Evolutionary conservation across 352 stramenopile genomes (phyloP), one percentile per base, ranked within the genome.

Genomic region (Blastocystis sp.): DNA sequence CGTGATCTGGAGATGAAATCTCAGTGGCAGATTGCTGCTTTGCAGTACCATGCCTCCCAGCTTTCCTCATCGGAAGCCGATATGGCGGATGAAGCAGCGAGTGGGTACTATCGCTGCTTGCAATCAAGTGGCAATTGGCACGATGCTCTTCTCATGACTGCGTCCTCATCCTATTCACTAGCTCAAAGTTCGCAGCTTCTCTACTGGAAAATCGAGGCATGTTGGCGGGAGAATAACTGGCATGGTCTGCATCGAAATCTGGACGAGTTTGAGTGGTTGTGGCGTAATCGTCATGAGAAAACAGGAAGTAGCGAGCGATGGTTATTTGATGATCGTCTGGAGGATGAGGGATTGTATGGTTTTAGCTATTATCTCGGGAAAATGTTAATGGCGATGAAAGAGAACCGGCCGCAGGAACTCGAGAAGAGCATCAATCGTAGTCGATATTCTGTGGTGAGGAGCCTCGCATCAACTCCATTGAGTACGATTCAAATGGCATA

Each of bases 321-420:
- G 59, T 7, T 68, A 30, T 68, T 68, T 37, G 18, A 34, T 26
- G 43, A 79, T 34, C n/a, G 30, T 54, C 37, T 20, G 4, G 54
- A 63, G 26, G 50, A 65, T 8, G 37, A 63, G 7, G 34, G 30
- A 6, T 39, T 20, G 6, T 81, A 62, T 47, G 70, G 26, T 16
- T 81, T 81, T 41, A 47, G 34, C 6, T 81, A 81, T 65, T 81
- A 81, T 81, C 55, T 81, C n/a, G 50, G 70, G 24, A 63, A 65
- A 54, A 30, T 81, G 26, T 34, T 81, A 26, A n/a, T 81, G 13
- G 39, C 70, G 7, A 34, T 81, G 24, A 8, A 81, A 41, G 18
- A 81, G 37, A 41, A 64, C n/a, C 24, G 55, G 18, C 20, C 5
- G 2, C 24, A 39, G 34, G 26, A 81, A 20, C 18, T 81, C 26